Evolutionary conservation across 139 green algal genomes (phyloP), one percentile per base, ranked within the genome.

Genomic region (Diplosphaera chodatii): DNA sequence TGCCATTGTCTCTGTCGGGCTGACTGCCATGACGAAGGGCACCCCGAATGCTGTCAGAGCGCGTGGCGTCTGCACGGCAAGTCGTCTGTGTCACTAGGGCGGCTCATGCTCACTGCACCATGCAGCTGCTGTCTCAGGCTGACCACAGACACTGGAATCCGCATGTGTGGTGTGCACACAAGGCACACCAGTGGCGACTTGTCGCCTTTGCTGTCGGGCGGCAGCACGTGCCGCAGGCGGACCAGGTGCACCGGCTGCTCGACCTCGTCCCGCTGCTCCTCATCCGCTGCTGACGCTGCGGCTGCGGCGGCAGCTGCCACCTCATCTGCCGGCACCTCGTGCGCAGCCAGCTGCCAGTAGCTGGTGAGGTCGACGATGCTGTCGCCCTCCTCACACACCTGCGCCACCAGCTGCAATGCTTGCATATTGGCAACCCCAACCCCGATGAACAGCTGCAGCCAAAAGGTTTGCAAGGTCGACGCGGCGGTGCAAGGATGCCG

Each of bases 11-110:
- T 98, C 94, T 10, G 70, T 69, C 20, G 78, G 70, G 0, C 40
- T 63, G 5, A 98, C 72, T 4, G 74, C 70, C 32, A 98, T 56
- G 33, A 97, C 70, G 74, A 98, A 92, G 2, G 94, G 94, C 40
- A 98, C 91, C 2, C 91, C 90, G 80, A 97, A 98, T 21, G 77
- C 70, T 25, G 65, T 69, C 25, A 76, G 68, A 65, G 82, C 76
- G 40, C 76, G 41, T 5, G 59, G 59, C 59, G 27, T 21, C n/a
- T 33, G 59, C 59, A 32, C 25, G 22, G 48, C 48, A 59, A 48
- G 48, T 18, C 8, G 16, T 4, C 3, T 27, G 16, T 59, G 16
- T 59, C 18, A 30, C 8, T 30, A 16, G 10, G 4, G 23, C 8
- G 22, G 25, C 25, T 32, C 55, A 64, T 23, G 55, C 23, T 64